A percentile compares a stretch with the other conserved stretches of the same genome.
Conservation (phyloP, 345 rosid genomes). For the Eucalyptus albens region DNA sequence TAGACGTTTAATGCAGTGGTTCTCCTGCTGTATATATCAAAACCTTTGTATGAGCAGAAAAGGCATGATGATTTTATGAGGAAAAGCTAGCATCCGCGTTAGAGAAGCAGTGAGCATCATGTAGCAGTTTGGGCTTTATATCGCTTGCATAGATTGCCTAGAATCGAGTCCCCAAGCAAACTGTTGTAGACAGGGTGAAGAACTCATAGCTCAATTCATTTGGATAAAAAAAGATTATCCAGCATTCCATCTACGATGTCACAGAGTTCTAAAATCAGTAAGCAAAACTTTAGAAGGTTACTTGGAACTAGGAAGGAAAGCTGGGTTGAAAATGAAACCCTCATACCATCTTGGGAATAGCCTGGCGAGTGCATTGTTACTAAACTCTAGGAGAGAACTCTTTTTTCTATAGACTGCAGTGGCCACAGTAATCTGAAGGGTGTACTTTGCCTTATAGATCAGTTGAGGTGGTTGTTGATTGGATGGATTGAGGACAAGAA, state of each 20-base stretch:
- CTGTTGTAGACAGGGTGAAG: background rate
- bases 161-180: background rate
- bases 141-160: background rate
- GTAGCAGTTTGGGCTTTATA: background rate
- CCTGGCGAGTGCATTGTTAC: background rate
- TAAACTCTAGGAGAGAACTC: background rate
- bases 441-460: background rate
- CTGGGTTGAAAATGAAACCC: background rate
- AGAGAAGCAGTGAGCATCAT: background rate
- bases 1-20: background rate
- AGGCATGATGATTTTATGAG: background rate
- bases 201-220: background rate
- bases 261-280: background rate
- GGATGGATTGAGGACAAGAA: background rate
- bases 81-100: background rate
- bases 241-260: background rate
- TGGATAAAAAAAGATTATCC: background rate
- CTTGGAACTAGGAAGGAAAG: background rate
- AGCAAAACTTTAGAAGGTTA: background rate
- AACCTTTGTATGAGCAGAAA: background rate
- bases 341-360: background rate
- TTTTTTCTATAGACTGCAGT: background rate
- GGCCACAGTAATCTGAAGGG: background rate
- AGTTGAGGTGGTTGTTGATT: background rate
- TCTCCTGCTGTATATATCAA: background rate